phyloP scores from a whole-genome alignment of 1,284 basidiomycete species.

The Puccinia horiana region DNA sequence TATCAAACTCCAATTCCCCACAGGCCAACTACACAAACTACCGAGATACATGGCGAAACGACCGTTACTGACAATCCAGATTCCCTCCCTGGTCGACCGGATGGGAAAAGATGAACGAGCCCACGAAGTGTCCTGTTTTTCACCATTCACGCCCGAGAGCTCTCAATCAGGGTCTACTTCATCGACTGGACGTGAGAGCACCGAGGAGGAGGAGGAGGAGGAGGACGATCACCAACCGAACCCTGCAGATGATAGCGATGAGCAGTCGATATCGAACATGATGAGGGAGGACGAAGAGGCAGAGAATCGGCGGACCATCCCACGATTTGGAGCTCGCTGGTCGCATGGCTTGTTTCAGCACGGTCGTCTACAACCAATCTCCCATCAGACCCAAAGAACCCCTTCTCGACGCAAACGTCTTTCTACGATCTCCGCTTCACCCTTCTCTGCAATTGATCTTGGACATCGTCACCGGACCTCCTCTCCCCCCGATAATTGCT shows the following conservation, averaged over 20 bases:
- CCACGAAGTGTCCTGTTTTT: background rate
- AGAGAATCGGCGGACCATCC: background rate
- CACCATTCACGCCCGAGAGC: slow-evolving; percentile 5
- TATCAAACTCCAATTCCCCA: background rate
- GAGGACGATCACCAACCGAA: background rate
- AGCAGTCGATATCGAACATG: slow-evolving; percentile 1
- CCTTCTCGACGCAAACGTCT: background rate
- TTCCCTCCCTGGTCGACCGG: background rate
- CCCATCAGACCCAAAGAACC: background rate
- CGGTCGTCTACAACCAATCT: background rate
- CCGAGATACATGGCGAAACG: slow-evolving; percentile 6
- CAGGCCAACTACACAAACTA: background rate
- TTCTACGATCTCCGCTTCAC: background rate
- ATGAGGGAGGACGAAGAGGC: background rate
- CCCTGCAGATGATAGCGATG: background rate
- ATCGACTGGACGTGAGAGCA: background rate
- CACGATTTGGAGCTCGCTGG: background rate
- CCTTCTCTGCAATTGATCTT: background rate
- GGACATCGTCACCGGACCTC: background rate
- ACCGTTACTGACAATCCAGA: background rate
- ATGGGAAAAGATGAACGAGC: background rate
- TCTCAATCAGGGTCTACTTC: background rate
- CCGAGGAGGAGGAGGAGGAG: background rate
- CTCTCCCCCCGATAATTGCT: background rate
- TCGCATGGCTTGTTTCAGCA: background rate